phyloP scores from a whole-genome alignment of 2,329 filamentous ascomycete genomes.

The Trichoderma atroviride region DNA sequence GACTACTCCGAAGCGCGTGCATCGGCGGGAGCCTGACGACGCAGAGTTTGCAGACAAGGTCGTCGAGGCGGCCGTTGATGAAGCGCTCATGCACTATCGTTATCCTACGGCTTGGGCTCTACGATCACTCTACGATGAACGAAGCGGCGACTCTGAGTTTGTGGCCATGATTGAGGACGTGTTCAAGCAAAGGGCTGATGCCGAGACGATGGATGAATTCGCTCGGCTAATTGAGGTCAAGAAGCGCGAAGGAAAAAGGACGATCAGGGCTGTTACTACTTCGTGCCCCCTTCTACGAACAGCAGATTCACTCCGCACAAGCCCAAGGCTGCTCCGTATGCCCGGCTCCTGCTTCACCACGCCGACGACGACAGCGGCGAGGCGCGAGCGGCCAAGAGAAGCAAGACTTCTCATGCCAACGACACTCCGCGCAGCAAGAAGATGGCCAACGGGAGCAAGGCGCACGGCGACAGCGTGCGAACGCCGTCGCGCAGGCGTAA shows the following conservation, averaged over 20 bases:
- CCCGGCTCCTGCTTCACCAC: conserved; percentile 45
- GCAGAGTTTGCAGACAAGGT: conserved; percentile 54
- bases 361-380: conserved; percentile 34
- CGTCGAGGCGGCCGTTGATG: conserved; percentile 60
- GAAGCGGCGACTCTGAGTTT: conserved; percentile 53
- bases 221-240: conserved; percentile 52
- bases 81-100: conserved; percentile 58
- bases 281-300: conserved; percentile 52
- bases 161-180: conserved; percentile 61
- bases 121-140: conserved; percentile 62
- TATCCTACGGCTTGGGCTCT: conserved; percentile 66
- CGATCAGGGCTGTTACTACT: conserved; percentile 56
- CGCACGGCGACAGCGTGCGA: conserved; percentile 32
- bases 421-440: conserved; percentile 24
- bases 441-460: conserved; percentile 20
- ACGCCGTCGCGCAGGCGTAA: conserved; percentile 43
- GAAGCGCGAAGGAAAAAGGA: conserved; percentile 61
- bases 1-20: conserved; percentile 29
- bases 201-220: conserved; percentile 56
- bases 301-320: conserved; percentile 48
- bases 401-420: conserved; percentile 38
- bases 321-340: conserved; percentile 54
- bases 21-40: conserved; percentile 37
- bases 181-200: conserved; percentile 59
- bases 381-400: conserved; percentile 42